Conservation (phyloP, 139 green algal genomes). For the Limnomonas spitsbergensis region DNA sequence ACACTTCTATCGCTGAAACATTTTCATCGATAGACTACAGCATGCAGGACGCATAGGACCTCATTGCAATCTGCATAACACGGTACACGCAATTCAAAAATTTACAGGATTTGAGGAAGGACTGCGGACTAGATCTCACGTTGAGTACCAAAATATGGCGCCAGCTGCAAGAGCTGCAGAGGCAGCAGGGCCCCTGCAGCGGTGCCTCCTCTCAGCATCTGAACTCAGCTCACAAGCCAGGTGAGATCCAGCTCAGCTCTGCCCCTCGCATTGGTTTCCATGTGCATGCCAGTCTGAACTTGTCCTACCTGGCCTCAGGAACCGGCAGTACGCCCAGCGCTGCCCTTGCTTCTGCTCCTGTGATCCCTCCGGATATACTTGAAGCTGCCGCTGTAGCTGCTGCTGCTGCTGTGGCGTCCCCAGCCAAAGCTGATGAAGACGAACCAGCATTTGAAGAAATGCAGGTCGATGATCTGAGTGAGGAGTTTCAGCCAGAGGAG, state of each 20-base stretch:
- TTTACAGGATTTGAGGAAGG: not conserved
- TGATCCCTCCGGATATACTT: not conserved
- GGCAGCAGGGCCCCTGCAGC: too few species aligned
- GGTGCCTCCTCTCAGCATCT: too few species aligned
- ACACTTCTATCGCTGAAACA: not conserved
- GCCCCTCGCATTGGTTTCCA: not conserved
- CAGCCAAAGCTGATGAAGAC: too few species aligned
- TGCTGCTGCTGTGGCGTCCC: not conserved
- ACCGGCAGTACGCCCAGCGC: not conserved
- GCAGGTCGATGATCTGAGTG: not conserved
- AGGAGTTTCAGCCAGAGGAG: not conserved
- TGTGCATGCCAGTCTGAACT: not conserved
- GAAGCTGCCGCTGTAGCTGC: not conserved
- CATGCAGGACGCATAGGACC: too few species aligned
- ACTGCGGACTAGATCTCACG: not conserved
- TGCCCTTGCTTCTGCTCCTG: not conserved
- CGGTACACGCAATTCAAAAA: not conserved
- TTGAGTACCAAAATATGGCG: not conserved
- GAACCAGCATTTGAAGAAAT: too few species aligned
- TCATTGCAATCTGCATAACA: not conserved
- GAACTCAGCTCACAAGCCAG: not conserved
- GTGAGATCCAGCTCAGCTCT: not conserved
- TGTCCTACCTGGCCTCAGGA: not conserved
- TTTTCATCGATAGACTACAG: not conserved
- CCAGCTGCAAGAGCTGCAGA: not conserved